phyloP scores from a whole-genome alignment of 441 rosid genomes.

The Corymbia calophylla region DNA sequence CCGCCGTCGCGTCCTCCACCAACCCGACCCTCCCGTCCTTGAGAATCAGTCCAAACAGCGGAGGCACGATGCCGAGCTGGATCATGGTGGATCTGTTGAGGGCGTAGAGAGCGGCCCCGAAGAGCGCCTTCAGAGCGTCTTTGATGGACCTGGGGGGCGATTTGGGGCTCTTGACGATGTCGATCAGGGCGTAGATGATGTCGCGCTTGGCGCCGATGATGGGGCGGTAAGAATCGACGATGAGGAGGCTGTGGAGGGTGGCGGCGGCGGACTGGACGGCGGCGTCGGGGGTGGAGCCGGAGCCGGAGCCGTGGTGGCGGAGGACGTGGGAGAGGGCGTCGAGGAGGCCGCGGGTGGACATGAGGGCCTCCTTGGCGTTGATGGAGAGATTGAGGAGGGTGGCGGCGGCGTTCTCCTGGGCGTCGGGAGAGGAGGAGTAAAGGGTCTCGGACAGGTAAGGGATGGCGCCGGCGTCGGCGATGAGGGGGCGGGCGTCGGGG shows the following conservation, averaged over 20 bases:
- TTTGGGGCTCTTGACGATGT: constrained; percentile 34
- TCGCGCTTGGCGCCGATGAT: constrained; percentile 83
- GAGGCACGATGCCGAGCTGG: constrained; percentile 50
- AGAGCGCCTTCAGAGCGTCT: constrained; percentile 77
- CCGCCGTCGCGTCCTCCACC: constrained; percentile 90
- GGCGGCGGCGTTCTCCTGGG: constrained; percentile 88
- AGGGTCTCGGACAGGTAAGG: constrained; percentile 80
- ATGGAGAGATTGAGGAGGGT: constrained; percentile 81
- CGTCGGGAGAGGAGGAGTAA: constrained; percentile 48
- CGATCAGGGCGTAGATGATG: constrained; percentile 60
- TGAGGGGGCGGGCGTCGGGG: constrained; percentile 49
- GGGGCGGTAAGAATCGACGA: constrained; percentile 60
- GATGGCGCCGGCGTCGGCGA: constrained; percentile 73
- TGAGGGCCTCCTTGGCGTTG: constrained; percentile 50
- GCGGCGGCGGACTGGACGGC: constrained; percentile 78
- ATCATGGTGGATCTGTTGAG: constrained; percentile 55
- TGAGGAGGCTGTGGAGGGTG: constrained; percentile 54
- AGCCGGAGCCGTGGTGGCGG: constrained; percentile 39
- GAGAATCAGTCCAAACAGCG: constrained; percentile 54
- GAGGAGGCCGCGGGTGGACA: constrained; percentile 77
- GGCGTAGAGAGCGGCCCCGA: constrained; percentile 60
- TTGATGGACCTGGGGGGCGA: constrained; percentile 70
- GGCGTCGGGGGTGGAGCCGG: constrained; percentile 28
- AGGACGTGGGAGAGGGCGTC: constrained; percentile 82
- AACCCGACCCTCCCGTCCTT: constrained; percentile 74